A percentile compares a stretch with the other conserved stretches of the same genome.
phyloP scores from a whole-genome alignment of 2,329 filamentous ascomycete genomes.

The Amauroascus niger region DNA sequence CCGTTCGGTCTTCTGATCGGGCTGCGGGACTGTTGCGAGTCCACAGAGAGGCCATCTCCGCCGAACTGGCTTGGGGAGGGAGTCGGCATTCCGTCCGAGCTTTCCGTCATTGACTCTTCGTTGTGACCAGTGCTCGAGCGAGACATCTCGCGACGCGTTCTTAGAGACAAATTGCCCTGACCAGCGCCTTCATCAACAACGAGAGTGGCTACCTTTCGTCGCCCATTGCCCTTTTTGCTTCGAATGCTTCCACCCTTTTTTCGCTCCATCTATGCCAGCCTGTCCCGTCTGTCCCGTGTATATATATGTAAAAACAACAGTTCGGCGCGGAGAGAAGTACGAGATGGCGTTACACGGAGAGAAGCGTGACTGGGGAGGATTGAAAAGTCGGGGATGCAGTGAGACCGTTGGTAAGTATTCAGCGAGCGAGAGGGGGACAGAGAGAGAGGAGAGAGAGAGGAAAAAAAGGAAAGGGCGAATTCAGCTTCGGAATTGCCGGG shows the following conservation, averaged over 20 bases:
- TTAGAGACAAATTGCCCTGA: conserved; percentile 18
- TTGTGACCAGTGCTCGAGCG: conserved; percentile 1
- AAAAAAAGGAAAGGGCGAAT: no score
- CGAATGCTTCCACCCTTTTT: conserved; percentile 28
- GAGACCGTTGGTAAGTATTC: no score
- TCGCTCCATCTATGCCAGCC: background rate
- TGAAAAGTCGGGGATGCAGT: no score
- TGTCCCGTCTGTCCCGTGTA: background rate
- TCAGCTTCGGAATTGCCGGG: no score
- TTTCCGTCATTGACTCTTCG: conserved; percentile 22
- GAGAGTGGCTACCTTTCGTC: conserved; percentile 26
- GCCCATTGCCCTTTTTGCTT: conserved; percentile 20
- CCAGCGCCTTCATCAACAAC: conserved; percentile 20
- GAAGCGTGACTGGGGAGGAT: no score
- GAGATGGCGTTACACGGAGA: no score
- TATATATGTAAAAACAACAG: no score
- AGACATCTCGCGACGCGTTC: conserved; percentile 8
- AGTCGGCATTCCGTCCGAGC: conserved; percentile 26
- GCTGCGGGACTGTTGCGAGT: conserved; percentile 10
- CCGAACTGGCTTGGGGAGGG: conserved; percentile 22
- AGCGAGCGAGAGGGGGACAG: no score
- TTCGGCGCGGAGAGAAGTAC: no score
- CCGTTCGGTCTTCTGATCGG: conserved; percentile 16
- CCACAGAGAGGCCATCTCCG: conserved; percentile 18
- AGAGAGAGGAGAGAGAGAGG: no score